These are phyloP conservation scores for Rugosomyces carneus DNA, from an alignment of 1,284 basidiomycete genomes.

Conservation along the genomic window DNA sequence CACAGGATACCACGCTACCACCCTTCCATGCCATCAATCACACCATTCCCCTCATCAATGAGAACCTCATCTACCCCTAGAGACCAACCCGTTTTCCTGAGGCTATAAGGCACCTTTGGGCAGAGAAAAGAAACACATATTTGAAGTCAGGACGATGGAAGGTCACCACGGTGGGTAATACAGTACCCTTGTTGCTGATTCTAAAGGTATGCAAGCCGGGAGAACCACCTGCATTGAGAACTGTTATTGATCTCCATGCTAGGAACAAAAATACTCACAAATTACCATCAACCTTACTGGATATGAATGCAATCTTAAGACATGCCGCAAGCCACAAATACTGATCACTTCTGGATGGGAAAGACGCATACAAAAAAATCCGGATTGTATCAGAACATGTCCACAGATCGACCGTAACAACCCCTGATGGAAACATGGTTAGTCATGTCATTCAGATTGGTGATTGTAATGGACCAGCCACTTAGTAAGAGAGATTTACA, in stretches of 20 bases:
- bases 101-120: constrained; percentile 22
- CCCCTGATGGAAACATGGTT: constrained; percentile 29
- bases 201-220: background rate
- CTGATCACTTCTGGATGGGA: constrained; percentile 24
- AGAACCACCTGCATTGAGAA: constrained; percentile 15
- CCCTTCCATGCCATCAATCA: constrained; percentile 30
- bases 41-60: constrained; percentile 27
- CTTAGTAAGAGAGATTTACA: too few relatives aligned
- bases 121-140: constrained; percentile 23
- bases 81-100: constrained; percentile 24
- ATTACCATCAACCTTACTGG: constrained; percentile 16
- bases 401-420: constrained; percentile 17
- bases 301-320: constrained; percentile 24
- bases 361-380: constrained; percentile 33
- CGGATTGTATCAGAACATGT: constrained; percentile 27
- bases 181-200: constrained; percentile 26
- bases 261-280: constrained; percentile 18
- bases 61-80: constrained; percentile 23
- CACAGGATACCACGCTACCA: constrained; percentile 22
- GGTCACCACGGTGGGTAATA: constrained; percentile 22
- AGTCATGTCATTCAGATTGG: constrained; percentile 26
- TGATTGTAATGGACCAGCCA: constrained; percentile 8
- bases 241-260: constrained; percentile 21
- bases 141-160: constrained; percentile 24
- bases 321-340: constrained; percentile 17